Base-by-base conservation (phyloP, 2,329 filamentous ascomycete genomes). In the Penicillium verrucosum region DNA sequence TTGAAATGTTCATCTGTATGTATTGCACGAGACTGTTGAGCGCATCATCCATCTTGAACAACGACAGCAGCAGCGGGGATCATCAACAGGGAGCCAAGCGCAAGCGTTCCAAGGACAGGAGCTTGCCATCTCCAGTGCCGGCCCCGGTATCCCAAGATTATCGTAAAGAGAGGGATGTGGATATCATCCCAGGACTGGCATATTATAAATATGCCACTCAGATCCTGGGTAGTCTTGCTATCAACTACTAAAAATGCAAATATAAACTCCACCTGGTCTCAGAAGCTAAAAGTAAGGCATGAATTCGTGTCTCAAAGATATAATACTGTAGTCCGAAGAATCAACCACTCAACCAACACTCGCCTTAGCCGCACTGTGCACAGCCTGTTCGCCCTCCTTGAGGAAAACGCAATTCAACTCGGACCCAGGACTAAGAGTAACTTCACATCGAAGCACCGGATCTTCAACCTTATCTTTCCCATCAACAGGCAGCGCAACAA, bases 351-450 rank as follows among this genome's bases (percentile, higher is more conserved):
- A 45, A 27, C 11, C 38, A 44, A 9, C 29, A 10, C 18, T 14
- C 14, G 5, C 40, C 48, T 43, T 23, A n/a, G 38, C 50, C 1
- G 43, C 38, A 42, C 45, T 27, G 2, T 30, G 58, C 11, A 42
- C 37, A 54, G 29, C 44, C 7, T 60, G 51, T 29, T 69, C 65
- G 0, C 62, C 67, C 30, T 71, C 64, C 56, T 66, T 69, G 29
- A 70, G 65, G 67, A 76, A 76, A 14, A 75, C 67, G 63, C 73
- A 75, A 58, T 76, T 75, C 48, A 76, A 60, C 57, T 74, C 70
- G 16, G 68, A 57, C 7, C 69, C 73, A 2, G 74, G 73, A 56
- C 69, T 73, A 11, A 76, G 59, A 0, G 74, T 76, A 37, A 76
- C 70, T 61, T 75, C 73, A 57, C 74, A 75, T 44, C 60, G 65